Evolutionary conservation across 306 rosid genomes (phyloP), one percentile per base, ranked within the genome.

Genomic region (Coriaria nepalensis): DNA sequence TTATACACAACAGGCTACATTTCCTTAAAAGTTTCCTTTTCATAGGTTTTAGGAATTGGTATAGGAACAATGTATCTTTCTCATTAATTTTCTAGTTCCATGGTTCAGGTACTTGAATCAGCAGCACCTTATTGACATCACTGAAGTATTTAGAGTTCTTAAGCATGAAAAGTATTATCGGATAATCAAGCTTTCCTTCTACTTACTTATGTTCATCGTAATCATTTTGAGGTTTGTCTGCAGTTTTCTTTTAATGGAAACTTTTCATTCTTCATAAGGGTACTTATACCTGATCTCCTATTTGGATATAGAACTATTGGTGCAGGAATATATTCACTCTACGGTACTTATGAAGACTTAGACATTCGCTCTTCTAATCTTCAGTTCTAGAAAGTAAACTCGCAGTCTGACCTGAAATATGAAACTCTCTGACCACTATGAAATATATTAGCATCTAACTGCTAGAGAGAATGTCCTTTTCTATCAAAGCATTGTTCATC

Each of bases 51-150:
- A n/a, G n/a, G n/a, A n/a, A n/a, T n/a, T n/a, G n/a, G n/a, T n/a
- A n/a, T n/a, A n/a, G n/a, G n/a, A n/a, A n/a, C n/a, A n/a, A n/a
- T n/a, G n/a, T n/a, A n/a, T n/a, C n/a, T n/a, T n/a, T n/a, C n/a
- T n/a, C n/a, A n/a, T n/a, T n/a, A n/a, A n/a, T n/a, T n/a, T n/a
- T n/a, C n/a, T n/a, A n/a, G 36, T 66, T 53, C 53, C 56, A 56
- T 45, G 71, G 49, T 61, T 64, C 81, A 87, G 96, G 76, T 87
- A 64, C 72, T 33, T 61, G 60, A 80, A 78, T 44, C 68, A 59
- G 56, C 64, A 68, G 73, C 94, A 87, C 72, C 93, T 83, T 59
- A 49, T 87, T 65, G 96, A 87, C 70, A 94, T 87, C 37, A 87
- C 96, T 7, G 96, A 87, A 75, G 85, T 77, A 43, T 87, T 87